Percentiles rank a stretch among this genome's conserved stretches.
phyloP scores from a whole-genome alignment of 108 stramenopile species.

The Asterionellopsis glacialis region DNA sequence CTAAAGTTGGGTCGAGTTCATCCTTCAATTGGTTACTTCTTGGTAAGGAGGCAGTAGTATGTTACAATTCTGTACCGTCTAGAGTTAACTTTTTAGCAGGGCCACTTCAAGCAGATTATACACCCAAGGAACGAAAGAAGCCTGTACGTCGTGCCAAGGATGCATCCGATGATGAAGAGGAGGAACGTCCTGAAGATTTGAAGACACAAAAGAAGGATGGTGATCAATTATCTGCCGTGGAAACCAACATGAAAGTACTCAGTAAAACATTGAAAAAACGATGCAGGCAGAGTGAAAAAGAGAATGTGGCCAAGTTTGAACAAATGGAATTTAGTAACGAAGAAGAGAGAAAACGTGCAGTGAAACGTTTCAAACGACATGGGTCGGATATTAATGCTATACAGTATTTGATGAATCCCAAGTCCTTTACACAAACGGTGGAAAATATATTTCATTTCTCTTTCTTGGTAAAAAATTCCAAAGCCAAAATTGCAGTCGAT shows the following conservation, averaged over 20 bases:
- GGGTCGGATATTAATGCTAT: conserved; percentile 43
- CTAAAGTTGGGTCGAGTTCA: conserved; percentile 11
- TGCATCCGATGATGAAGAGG: conserved; percentile 41
- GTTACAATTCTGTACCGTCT: conserved; percentile 74
- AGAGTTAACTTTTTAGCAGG: conserved; percentile 66
- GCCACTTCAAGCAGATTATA: conserved; percentile 38
- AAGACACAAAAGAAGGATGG: conserved; percentile 40
- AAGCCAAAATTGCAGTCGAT: conserved; percentile 18
- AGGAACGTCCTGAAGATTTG: conserved; percentile 53
- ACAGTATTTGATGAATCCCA: conserved; percentile 71
- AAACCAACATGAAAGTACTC: conserved; percentile 53
- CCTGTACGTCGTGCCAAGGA: conserved; percentile 20
- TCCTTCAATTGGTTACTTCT: conserved; percentile 68
- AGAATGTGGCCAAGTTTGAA: conserved; percentile 12
- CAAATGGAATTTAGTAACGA: conserved; percentile 10
- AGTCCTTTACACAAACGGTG: conserved; percentile 84
- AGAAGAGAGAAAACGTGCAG: conserved; percentile 17
- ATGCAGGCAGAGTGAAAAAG: conserved; percentile 10
- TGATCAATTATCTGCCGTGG: conserved; percentile 64
- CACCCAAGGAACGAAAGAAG: conserved; percentile 49
- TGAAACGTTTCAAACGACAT: conserved; percentile 11
- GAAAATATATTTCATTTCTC: conserved; percentile 86
- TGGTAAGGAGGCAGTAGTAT: conserved; percentile 62
- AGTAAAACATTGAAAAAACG: conserved; percentile 28
- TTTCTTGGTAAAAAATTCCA: conserved; percentile 70